Evolutionary conservation across 305 asterid species (phyloP), one percentile per base, ranked within the genome.

Genomic region (Fraxinus baroniana): DNA sequence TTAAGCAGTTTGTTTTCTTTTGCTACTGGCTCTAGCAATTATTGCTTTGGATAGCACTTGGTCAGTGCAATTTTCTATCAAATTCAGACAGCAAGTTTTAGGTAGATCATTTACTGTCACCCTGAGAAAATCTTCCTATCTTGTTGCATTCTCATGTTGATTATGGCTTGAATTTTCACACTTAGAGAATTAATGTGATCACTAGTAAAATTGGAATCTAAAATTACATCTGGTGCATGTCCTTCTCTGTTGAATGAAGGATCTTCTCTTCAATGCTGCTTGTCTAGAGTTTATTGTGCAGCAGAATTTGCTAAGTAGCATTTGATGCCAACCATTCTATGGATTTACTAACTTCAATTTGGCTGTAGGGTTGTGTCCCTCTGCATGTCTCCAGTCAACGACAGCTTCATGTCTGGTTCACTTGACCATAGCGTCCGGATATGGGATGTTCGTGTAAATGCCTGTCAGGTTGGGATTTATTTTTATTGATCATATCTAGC

Each of bases 391-490:
- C 98, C 99, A 0, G 88, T 93, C 79, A 91, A 96, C 37, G 99
- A 96, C 79, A 85, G 95, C 86, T 96, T 96, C 91, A 93, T 96
- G 99, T 94, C 99, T 55, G 98, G 98, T 80, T 96, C 99, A 87
- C 92, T 96, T 82, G 98, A 96, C 82, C 99, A 94, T 86, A 92
- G 88, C 88, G 97, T 93, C 72, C 90, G 97, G 60, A 92, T 94
- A 85, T 96, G 99, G 99, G 99, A 96, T 88, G 94, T 96, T 78
- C 97, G 98, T 8, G 99, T 96, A 77, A 94, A 96, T 85, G 92
- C 94, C 30, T 96, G 99, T 79, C 99, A 96, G 99, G 99, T 96
- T 87, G 82, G 94, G 86, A 81, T 81, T 28, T 24, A 70, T 26
- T 73, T 64, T 39, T 57, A 24, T 35, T 13, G 49, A 28, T 74